Evolutionary conservation across 1,284 basidiomycete genomes (phyloP), one percentile per base, ranked within the genome.

Genomic region (Phaffia rhodozyma): DNA sequence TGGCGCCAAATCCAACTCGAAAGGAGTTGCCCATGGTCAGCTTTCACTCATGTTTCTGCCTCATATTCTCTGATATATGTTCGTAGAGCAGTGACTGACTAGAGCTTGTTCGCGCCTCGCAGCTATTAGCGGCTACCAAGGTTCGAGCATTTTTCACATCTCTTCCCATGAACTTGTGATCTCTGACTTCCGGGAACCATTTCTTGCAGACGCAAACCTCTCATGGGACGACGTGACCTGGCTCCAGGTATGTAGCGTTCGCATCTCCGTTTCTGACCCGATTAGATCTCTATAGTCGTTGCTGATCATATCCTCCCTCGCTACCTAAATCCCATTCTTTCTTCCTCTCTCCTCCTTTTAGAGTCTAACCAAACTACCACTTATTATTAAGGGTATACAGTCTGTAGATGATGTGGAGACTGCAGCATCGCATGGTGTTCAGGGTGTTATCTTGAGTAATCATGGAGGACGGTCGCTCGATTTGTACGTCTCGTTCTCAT

Each of bases 301-400:
- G 5, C 38, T 43, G 13, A 43, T 43, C 13, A 3, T 18, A 20
- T 27, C 1, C 29, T 54, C 51, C n/a, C 9, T 55, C 6, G 50
- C 16, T 52, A 5, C 7, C 16, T 13, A 27, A 5, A 27, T 13
- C 27, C 4, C 50, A 7, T 52, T 4, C 50, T 52, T 52, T 13
- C 27, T 52, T 27, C 16, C 16, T 13, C 29, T 53, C 51, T 53
- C 29, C 20, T 9, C 18, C 20, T 21, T 53, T 11, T 53, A 25
- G 71, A 73, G 72, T 67, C 70, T 75, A 25, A 79, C 78, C 47
- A 73, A 72, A 29, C 71, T 80, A 16, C 79, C 78, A 0, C 71
- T 79, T 55, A 76, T 79, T 62, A 72, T 80, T 63, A 79, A 79
- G 68, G 80, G 79, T 47, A 73, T 81, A 16, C 80, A 81, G 71